Evolutionary conservation across 768 basidiomycete genomes (phyloP).

Genomic region (Wakefieldia striispora): DNA sequence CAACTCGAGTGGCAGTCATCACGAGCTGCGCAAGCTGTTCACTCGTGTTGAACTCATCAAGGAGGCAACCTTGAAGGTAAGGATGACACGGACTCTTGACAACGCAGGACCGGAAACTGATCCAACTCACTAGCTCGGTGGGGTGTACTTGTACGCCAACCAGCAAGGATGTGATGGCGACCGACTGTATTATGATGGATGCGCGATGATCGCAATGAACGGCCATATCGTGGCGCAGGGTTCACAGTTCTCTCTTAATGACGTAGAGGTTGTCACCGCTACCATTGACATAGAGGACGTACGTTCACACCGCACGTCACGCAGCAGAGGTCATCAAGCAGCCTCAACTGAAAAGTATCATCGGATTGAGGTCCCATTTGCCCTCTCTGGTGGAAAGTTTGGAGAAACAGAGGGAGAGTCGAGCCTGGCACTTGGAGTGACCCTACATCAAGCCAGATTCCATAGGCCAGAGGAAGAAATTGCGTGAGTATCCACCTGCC

Average conservation of each 20-base stretch:
- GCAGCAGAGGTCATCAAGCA: conserved; percentile 89
- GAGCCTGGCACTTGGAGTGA: conserved; percentile 48
- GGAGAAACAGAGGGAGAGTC: conserved; percentile 58
- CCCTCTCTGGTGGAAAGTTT: conserved; percentile 74
- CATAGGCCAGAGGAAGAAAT: conserved; percentile 96
- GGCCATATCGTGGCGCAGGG: conserved; percentile 92
- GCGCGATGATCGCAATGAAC: conserved; percentile 94
- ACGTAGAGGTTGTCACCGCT: conserved; percentile 95
- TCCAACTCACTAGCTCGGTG: conserved; percentile 68
- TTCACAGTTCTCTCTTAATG: conserved; percentile 91
- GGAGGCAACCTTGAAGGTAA: conserved; percentile 92
- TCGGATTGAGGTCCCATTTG: conserved; percentile 78
- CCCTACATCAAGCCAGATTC: conserved; percentile 41
- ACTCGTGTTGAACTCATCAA: conserved; percentile 92
- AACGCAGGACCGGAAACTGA: neutral
- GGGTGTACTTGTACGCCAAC: conserved; percentile 96
- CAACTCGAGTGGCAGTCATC: conserved; percentile 97
- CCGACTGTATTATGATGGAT: conserved; percentile 96
- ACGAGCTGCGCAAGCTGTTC: conserved; percentile 95
- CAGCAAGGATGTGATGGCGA: conserved; percentile 99
- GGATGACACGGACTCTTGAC: neutral
- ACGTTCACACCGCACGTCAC: conserved; percentile 79
- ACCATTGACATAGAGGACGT: conserved; percentile 98
- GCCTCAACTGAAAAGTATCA: conserved; percentile 72
- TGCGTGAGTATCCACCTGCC: conserved; percentile 57